Evolutionary conservation across 164 flowering plant species (phyloP).

Genomic region (Stephania yunnanensis): DNA sequence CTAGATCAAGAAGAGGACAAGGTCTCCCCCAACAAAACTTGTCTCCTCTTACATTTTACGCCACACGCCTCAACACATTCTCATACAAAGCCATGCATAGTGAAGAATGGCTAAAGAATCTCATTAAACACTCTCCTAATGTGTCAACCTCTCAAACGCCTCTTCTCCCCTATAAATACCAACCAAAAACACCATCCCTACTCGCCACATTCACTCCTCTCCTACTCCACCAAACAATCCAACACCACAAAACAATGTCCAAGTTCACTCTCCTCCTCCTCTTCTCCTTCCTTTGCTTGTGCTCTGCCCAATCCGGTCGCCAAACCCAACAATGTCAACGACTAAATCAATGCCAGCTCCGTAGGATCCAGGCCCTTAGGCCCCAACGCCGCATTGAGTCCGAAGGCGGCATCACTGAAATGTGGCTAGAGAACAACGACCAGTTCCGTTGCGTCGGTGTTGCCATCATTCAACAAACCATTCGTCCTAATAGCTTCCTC

Average conservation of each 20-base stretch:
- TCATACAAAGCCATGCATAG: neutral
- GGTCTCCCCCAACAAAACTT: too few species aligned
- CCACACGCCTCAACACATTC: neutral
- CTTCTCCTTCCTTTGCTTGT: neutral
- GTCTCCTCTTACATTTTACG: neutral
- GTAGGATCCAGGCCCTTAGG: constrained; percentile 19
- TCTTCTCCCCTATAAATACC: neutral
- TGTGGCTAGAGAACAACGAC: constrained; percentile 30
- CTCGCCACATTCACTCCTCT: neutral
- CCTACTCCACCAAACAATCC: neutral
- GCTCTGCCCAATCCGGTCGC: neutral
- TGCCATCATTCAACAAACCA: constrained; percentile 17
- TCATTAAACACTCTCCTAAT: neutral
- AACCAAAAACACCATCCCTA: neutral
- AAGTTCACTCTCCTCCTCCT: neutral
- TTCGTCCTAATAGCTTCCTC: constrained; percentile 27
- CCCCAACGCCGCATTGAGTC: constrained; percentile 26
- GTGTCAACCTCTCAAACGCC: neutral
- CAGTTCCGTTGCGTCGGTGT: constrained; percentile 49
- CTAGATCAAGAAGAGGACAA: too few species aligned
- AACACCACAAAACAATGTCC: neutral
- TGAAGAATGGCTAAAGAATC: neutral
- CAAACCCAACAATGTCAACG: constrained; percentile 6
- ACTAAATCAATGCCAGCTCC: constrained; percentile 25
- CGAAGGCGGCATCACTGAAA: constrained; percentile 45